Percentiles rank a stretch among this genome's conserved stretches.
Conservation (phyloP, 148 eudicot genomes). For the Arctostaphylos glauca region DNA sequence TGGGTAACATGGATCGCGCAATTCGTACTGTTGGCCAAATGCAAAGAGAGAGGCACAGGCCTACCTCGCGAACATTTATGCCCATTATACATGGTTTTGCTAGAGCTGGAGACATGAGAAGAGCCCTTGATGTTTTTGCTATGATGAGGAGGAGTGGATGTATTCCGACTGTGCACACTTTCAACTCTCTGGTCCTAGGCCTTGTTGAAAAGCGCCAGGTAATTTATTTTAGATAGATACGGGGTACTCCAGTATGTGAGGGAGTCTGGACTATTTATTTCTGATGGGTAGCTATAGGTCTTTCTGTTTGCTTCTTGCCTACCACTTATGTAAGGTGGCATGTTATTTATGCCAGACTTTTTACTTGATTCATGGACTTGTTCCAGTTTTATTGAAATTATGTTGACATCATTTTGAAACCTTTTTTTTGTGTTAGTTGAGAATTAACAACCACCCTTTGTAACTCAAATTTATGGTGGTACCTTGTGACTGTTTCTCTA, state of each 20-base stretch:
- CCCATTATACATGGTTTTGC: slow-evolving; percentile 91
- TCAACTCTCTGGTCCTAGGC: slow-evolving; percentile 76
- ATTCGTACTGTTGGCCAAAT: slow-evolving; percentile 78
- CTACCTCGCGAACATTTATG: slow-evolving; percentile 80
- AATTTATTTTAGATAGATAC: slow-evolving; percentile 17
- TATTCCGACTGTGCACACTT: slow-evolving; percentile 78
- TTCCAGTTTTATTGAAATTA: not conserved
- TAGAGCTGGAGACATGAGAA: slow-evolving; percentile 71
- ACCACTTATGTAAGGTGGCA: not conserved
- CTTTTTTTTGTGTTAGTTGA: not conserved
- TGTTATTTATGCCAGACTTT: not conserved
- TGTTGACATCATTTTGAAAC: not conserved
- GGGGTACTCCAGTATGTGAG: not conserved
- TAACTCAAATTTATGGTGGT: not conserved
- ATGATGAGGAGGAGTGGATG: slow-evolving; percentile 96
- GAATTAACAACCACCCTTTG: not conserved
- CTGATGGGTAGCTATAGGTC: not conserved
- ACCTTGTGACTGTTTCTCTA: not conserved
- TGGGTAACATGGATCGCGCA: slow-evolving; percentile 95
- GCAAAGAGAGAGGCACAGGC: slow-evolving; percentile 69
- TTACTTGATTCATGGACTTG: not conserved
- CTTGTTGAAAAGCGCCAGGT: slow-evolving; percentile 94
- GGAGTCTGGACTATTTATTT: not conserved
- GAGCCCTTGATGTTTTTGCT: slow-evolving; percentile 80
- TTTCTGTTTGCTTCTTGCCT: slow-evolving; percentile 6